These are phyloP conservation scores for Ramularia endophylla DNA, from an alignment of 2,329 filamentous ascomycete species.

Conservation along the genomic window DNA sequence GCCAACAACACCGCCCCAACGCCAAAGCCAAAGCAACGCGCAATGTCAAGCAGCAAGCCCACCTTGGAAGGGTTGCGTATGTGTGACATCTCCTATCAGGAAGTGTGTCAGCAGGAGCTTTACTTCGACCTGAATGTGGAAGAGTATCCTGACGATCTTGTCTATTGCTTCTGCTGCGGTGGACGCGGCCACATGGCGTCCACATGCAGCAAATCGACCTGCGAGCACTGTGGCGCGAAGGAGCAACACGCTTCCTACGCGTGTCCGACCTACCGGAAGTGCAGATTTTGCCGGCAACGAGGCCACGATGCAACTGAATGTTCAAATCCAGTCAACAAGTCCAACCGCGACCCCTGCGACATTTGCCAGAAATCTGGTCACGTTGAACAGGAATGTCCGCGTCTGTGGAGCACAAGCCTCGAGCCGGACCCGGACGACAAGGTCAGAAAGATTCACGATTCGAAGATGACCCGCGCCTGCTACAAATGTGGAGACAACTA, in stretches of 20 bases:
- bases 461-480: slow-evolving; percentile 1
- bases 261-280: slow-evolving; percentile 11
- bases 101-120: too few relatives aligned
- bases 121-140: too few relatives aligned
- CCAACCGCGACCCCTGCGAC: slow-evolving; percentile 5
- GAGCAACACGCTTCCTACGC: slow-evolving; percentile 9
- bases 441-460: neutral
- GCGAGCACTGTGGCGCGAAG: slow-evolving; percentile 9
- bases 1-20: too few relatives aligned
- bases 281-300: slow-evolving; percentile 9
- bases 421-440: neutral
- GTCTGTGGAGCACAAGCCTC: slow-evolving; percentile 16
- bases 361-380: slow-evolving; percentile 14
- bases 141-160: too few relatives aligned
- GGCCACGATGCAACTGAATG: slow-evolving; percentile 12
- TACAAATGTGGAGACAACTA: slow-evolving; percentile 4
- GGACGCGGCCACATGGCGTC: slow-evolving; percentile 8
- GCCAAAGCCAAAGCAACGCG: too few relatives aligned
- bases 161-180: slow-evolving; percentile 12
- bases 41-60: too few relatives aligned
- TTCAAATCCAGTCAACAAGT: slow-evolving; percentile 1
- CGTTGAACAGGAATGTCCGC: slow-evolving; percentile 22
- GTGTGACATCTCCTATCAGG: too few relatives aligned
- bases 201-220: slow-evolving; percentile 7
- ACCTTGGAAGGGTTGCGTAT: too few relatives aligned